phyloP scores from a whole-genome alignment of 2,329 filamentous ascomycete species.

The Cladosporium cucumerinum region DNA sequence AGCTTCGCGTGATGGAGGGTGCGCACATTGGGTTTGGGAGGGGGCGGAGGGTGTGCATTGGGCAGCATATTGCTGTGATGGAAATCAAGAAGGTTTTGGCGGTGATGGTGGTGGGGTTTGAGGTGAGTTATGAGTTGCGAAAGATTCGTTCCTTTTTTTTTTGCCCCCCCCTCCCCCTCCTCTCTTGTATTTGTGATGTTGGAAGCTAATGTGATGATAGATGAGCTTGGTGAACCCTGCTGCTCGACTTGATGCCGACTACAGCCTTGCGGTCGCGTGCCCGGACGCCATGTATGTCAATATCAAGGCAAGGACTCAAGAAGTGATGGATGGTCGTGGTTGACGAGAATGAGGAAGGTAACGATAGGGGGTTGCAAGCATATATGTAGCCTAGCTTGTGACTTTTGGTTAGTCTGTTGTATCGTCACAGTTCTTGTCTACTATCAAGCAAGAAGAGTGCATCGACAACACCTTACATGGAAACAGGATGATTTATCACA shows the following conservation, averaged over 20 bases:
- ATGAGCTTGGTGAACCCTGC: not conserved
- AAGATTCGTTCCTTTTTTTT: not conserved
- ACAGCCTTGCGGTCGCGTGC: not conserved
- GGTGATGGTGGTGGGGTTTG: constrained; percentile 18
- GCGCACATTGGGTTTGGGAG: constrained; percentile 46
- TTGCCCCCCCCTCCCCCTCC: too few relatives aligned
- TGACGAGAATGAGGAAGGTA: too few relatives aligned
- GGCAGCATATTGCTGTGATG: constrained; percentile 44
- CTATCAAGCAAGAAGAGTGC: not conserved
- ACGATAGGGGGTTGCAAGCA: too few relatives aligned
- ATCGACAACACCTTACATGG: not conserved
- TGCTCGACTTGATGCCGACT: not conserved
- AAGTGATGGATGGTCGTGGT: not conserved
- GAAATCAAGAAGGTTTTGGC: constrained; percentile 25
- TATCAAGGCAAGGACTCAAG: not conserved
- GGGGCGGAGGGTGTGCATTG: constrained; percentile 46
- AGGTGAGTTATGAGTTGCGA: constrained; percentile 10
- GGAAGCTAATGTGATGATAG: not conserved
- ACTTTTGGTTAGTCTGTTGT: not conserved
- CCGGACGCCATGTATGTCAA: not conserved
- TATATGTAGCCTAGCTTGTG: not conserved
- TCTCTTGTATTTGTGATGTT: too few relatives aligned
- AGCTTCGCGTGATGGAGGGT: constrained; percentile 38
- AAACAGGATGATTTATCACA: not conserved
- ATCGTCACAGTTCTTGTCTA: not conserved